phyloP scores from a whole-genome alignment of 2,329 filamentous ascomycete genomes.

The Colletotrichum noveboracense region DNA sequence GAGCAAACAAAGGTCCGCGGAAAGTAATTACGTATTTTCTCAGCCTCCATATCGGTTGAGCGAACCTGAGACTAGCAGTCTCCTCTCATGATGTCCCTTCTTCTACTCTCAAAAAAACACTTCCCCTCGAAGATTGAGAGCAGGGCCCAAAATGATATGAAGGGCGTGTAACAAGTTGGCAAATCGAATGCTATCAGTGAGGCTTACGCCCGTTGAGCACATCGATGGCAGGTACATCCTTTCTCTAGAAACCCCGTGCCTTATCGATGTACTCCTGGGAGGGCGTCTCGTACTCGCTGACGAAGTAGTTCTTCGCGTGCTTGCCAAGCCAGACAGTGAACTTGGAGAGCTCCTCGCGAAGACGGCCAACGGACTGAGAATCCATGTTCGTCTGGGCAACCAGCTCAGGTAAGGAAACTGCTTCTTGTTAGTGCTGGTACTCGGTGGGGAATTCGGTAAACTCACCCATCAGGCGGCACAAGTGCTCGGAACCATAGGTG shows the following conservation, averaged over 20 bases:
- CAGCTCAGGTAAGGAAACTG: conserved; percentile 89
- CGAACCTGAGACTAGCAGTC: background rate
- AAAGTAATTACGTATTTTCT: background rate
- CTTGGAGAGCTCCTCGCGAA: conserved; percentile 87
- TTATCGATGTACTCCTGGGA: conserved; percentile 75
- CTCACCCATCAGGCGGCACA: conserved; percentile 87
- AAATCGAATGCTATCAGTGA: background rate
- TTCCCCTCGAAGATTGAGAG: background rate
- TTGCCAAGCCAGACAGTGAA: conserved; percentile 86
- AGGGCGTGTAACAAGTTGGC: background rate
- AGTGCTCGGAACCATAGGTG: conserved; percentile 91
- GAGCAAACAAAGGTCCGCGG: background rate
- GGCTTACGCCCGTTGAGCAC: background rate
- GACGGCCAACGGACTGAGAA: conserved; percentile 82
- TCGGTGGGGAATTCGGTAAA: conserved; percentile 12
- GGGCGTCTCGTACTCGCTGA: conserved; percentile 75
- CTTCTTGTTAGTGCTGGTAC: conserved; percentile 8
- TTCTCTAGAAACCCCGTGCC: conserved; percentile 51
- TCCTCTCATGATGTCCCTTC: background rate
- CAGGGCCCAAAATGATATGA: background rate
- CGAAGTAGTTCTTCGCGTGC: conserved; percentile 79
- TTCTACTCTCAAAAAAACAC: background rate
- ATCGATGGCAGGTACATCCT: background rate
- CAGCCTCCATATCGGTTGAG: conserved; percentile 3
- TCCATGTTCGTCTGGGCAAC: conserved; percentile 99